These are phyloP conservation scores for Omphalotus guepiniiformis DNA, from an alignment of 768 basidiomycete genomes.

Conservation along the genomic window DNA sequence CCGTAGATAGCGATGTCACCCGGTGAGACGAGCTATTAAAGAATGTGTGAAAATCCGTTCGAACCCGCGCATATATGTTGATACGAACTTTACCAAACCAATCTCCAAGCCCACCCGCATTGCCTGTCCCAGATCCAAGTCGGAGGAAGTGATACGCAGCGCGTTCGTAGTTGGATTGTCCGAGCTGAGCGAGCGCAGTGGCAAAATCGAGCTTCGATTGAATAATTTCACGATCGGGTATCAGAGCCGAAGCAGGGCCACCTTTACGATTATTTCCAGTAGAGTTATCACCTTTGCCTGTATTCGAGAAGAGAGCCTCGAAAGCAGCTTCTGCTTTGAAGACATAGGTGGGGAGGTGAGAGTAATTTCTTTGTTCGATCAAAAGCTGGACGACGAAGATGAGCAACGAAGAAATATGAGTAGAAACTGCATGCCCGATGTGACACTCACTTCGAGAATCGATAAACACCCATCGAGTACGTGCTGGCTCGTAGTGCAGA, in stretches of 20 bases:
- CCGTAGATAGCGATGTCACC: conserved; percentile 87
- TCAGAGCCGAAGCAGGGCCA: conserved; percentile 32
- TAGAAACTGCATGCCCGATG: conserved; percentile 1
- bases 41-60: neutral
- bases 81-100: conserved; percentile 68
- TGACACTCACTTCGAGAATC: conserved; percentile 63
- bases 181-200: conserved; percentile 70
- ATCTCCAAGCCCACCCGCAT: conserved; percentile 45
- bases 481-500: conserved; percentile 85
- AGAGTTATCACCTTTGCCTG: conserved; percentile 20
- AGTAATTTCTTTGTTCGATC: conserved; percentile 81
- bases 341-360: conserved; percentile 86
- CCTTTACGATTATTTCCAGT: conserved; percentile 16
- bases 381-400: conserved; percentile 49
- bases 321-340: conserved; percentile 94
- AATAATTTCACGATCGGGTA: conserved; percentile 60
- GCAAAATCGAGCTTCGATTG: conserved; percentile 82
- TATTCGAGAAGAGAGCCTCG: conserved; percentile 54
- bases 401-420: neutral
- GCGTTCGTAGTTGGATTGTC: conserved; percentile 70
- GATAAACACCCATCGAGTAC: conserved; percentile 92
- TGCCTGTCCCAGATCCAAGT: conserved; percentile 55
- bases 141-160: conserved; percentile 73
- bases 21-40: conserved; percentile 66
- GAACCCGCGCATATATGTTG: neutral